A percentile compares a stretch with the other conserved stretches of the same genome.
Evolutionary conservation across 345 rosid genomes (phyloP).

Genomic region (Schrenkiella parvula): DNA sequence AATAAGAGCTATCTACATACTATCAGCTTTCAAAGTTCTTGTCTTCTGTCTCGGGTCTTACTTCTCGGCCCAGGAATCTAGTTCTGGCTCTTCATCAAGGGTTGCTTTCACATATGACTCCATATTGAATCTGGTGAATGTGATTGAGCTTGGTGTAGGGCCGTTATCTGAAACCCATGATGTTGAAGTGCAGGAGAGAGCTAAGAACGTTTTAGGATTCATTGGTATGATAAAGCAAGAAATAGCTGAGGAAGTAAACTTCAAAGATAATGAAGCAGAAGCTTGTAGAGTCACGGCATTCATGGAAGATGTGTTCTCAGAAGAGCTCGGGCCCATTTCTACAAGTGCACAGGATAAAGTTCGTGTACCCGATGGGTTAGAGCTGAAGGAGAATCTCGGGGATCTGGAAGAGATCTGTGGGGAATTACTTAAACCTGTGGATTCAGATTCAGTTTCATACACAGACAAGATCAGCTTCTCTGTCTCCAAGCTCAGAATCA

Average conservation of each 20-base stretch:
- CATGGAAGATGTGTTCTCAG: constrained; percentile 57
- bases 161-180: constrained; percentile 52
- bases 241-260: constrained; percentile 31
- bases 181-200: constrained; percentile 84
- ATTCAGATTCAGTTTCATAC: constrained; percentile 39
- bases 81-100: constrained; percentile 26
- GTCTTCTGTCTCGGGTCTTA: constrained; percentile 46
- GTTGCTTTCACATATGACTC: constrained; percentile 42
- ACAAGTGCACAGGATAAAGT: constrained; percentile 65
- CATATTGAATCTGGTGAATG: constrained; percentile 44
- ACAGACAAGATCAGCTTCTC: constrained; percentile 42
- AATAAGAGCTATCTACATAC: constrained; percentile 63
- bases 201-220: constrained; percentile 63
- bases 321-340: constrained; percentile 76
- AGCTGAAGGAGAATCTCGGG: constrained; percentile 63
- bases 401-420: constrained; percentile 63
- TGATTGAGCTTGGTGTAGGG: constrained; percentile 48
- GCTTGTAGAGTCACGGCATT: constrained; percentile 41
- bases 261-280: constrained; percentile 26
- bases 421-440: constrained; percentile 36
- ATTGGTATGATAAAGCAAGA: constrained; percentile 52
- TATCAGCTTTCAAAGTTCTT: constrained; percentile 65
- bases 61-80: constrained; percentile 34
- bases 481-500: constrained; percentile 35
- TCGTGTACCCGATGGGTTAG: constrained; percentile 56